phyloP scores from a whole-genome alignment of 306 rosid species.

The Begonia loranthoides region DNA sequence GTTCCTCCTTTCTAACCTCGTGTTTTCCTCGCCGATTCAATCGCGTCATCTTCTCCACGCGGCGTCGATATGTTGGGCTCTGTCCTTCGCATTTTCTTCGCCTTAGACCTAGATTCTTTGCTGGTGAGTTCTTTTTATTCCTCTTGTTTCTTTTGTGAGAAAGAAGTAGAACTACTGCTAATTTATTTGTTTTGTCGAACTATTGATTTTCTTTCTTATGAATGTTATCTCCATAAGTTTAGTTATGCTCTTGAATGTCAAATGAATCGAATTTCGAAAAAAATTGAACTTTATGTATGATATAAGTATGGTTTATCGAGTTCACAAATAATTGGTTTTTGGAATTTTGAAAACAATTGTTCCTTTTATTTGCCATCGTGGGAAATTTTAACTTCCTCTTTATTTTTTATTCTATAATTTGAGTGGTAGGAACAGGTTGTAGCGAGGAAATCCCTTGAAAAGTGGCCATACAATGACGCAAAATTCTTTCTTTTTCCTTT shows the following conservation, averaged over 20 bases:
- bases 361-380: background rate
- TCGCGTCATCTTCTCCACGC: constrained; percentile 23
- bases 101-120: constrained; percentile 8
- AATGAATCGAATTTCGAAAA: background rate
- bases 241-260: background rate
- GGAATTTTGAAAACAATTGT: too few species aligned
- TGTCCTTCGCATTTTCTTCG: constrained; percentile 15
- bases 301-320: background rate
- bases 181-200: background rate
- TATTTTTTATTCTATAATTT: background rate
- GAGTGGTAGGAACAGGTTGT: background rate
- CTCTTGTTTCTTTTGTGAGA: constrained; percentile 1
- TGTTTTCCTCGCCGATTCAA: constrained; percentile 17
- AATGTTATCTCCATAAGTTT: background rate
- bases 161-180: background rate
- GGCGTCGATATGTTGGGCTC: constrained; percentile 12
- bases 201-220: background rate
- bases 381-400: background rate
- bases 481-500: background rate
- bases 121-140: constrained; percentile 9
- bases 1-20: constrained; percentile 18
- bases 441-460: background rate
- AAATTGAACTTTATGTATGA: background rate
- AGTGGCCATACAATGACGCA: background rate
- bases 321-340: background rate